Evolutionary conservation across 352 stramenopile species (phyloP).

Genomic region (Pythium graminicola): DNA sequence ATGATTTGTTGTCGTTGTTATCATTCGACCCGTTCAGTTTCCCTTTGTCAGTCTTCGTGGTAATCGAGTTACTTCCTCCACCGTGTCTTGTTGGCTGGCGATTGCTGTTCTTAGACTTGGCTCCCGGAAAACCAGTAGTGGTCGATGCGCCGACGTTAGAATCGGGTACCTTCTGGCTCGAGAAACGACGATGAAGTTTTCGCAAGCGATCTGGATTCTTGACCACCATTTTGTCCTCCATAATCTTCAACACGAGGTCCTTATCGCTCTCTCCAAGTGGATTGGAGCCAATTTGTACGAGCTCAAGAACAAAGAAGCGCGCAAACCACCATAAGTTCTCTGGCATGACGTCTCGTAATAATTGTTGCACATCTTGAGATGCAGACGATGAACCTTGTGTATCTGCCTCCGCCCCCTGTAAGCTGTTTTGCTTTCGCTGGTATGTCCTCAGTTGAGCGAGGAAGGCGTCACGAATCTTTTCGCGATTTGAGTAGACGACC

Average conservation of each 20-base stretch:
- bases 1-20: not conserved
- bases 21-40: not conserved
- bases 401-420: constrained; percentile 28
- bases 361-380: constrained; percentile 22
- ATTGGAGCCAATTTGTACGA: constrained; percentile 61
- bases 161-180: constrained; percentile 27
- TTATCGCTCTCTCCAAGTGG: constrained; percentile 65
- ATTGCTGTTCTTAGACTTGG: not conserved
- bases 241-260: constrained; percentile 65
- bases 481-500: constrained; percentile 55
- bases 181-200: constrained; percentile 68
- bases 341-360: constrained; percentile 37
- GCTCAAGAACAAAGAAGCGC: constrained; percentile 64
- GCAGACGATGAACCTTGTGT: constrained; percentile 24
- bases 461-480: constrained; percentile 59
- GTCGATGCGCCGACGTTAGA: not conserved
- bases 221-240: constrained; percentile 53
- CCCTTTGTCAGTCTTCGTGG: not conserved
- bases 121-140: constrained; percentile 1
- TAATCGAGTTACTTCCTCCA: not conserved
- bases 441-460: constrained; percentile 48
- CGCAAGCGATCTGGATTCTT: constrained; percentile 61
- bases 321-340: constrained; percentile 75
- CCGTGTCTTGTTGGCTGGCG: not conserved
- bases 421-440: constrained; percentile 50